phyloP scores from a whole-genome alignment of 202 grass and related monocot species.

The Saccharum hybrid region DNA sequence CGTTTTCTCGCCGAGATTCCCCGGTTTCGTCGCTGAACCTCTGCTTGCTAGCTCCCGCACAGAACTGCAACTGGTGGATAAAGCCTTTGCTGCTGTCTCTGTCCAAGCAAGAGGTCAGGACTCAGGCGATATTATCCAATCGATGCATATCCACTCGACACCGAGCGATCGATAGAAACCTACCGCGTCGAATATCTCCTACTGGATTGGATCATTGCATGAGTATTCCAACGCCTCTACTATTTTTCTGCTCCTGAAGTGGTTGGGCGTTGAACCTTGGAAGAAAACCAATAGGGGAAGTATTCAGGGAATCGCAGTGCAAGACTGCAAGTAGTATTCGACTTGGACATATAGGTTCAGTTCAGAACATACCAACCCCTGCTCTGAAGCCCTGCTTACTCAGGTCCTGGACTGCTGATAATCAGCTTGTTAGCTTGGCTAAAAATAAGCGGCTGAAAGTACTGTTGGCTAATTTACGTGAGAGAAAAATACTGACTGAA shows the following conservation, averaged over 20 bases:
- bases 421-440: too few species aligned
- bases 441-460: too few species aligned
- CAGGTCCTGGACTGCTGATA: not conserved
- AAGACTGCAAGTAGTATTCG: not conserved
- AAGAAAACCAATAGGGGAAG: not conserved
- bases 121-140: not conserved
- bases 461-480: too few species aligned
- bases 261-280: slow-evolving; percentile 8
- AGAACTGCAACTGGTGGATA: not conserved
- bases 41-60: not conserved
- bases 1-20: not conserved
- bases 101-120: not conserved
- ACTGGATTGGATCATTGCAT: not conserved
- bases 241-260: not conserved
- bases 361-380: not conserved
- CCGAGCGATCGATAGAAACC: not conserved
- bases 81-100: slow-evolving; percentile 1
- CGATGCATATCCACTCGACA: not conserved
- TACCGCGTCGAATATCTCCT: not conserved
- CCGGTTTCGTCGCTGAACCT: not conserved
- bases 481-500: too few species aligned
- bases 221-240: not conserved
- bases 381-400: not conserved
- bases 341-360: not conserved
- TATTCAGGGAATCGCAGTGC: not conserved